Evolutionary conservation across 1,284 basidiomycete species (phyloP).

Genomic region (Filobasidium uniguttulatum): DNA sequence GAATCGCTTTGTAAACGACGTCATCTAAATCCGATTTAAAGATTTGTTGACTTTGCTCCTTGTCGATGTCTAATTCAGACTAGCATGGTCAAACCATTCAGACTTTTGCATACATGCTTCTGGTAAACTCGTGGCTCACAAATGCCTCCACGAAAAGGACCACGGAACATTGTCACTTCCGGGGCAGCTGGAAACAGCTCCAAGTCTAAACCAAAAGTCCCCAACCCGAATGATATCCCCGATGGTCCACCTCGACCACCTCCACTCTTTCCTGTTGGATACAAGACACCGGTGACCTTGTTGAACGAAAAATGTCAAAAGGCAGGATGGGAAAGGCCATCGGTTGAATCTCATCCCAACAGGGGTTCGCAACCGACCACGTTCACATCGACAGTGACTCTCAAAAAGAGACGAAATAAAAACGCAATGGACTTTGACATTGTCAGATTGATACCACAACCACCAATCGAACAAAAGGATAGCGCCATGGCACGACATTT

Average conservation of each 20-base stretch:
- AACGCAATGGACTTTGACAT: slow-evolving; percentile 50
- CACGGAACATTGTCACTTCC: slow-evolving; percentile 54
- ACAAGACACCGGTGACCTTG: slow-evolving; percentile 61
- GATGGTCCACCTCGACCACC: slow-evolving; percentile 29
- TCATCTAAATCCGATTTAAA: no score
- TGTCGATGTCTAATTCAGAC: no score
- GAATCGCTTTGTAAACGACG: no score
- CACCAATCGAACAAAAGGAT: slow-evolving; percentile 48
- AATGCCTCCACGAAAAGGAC: slow-evolving; percentile 57
- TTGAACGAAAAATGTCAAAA: slow-evolving; percentile 76
- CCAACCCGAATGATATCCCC: slow-evolving; percentile 16
- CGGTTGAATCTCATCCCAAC: slow-evolving; percentile 46
- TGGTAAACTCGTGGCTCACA: no score
- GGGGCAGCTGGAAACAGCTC: slow-evolving; percentile 74
- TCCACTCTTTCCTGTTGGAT: slow-evolving; percentile 62
- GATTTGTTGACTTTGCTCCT: no score
- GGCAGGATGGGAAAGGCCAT: slow-evolving; percentile 66
- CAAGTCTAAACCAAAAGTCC: slow-evolving; percentile 40
- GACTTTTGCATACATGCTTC: no score
- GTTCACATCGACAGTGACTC: slow-evolving; percentile 48
- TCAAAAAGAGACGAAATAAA: slow-evolving; percentile 55
- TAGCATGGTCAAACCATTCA: no score
- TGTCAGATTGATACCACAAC: slow-evolving; percentile 59
- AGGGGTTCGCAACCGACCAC: slow-evolving; percentile 40
- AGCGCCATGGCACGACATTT: slow-evolving; percentile 68